Conservation (phyloP, 169 alveolate species). For the Plasmodium sp. region DNA sequence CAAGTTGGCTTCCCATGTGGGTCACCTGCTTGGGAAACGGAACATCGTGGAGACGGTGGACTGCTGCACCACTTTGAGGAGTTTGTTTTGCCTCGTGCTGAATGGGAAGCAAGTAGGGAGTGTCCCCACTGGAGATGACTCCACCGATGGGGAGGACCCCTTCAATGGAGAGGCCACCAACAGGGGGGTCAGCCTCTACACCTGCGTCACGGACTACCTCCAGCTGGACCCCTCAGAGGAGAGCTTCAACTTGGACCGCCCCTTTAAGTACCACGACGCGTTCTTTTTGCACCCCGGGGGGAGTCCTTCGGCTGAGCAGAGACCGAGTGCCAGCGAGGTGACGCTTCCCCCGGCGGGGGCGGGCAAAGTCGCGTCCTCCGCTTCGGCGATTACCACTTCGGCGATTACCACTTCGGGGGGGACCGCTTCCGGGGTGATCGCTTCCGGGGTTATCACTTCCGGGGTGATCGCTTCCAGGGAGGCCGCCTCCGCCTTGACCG, state of each 20-base stretch:
- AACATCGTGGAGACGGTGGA: slow-evolving; percentile 25
- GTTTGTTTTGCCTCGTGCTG: neutral
- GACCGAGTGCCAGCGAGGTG: neutral
- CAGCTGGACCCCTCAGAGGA: neutral
- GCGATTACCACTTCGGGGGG: neutral
- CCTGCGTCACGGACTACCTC: neutral
- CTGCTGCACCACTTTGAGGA: neutral
- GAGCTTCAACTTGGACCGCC: neutral
- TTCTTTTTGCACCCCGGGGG: neutral
- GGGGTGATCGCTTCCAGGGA: too few species aligned
- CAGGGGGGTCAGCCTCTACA: neutral
- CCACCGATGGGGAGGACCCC: neutral
- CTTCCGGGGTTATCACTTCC: too few species aligned
- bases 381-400: neutral
- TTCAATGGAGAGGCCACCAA: neutral
- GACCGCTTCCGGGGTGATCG: too few species aligned
- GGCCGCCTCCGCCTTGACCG: neutral
- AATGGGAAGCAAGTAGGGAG: neutral
- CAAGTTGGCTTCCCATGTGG: neutral
- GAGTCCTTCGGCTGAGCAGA: neutral
- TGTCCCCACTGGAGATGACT: neutral
- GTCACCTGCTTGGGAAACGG: neutral
- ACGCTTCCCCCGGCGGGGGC: neutral
- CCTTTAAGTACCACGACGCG: slow-evolving; percentile 59
- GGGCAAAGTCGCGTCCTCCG: neutral